Base-by-base conservation (phyloP, 805 yeast genomes). In the Spathaspora gorwiae region DNA sequence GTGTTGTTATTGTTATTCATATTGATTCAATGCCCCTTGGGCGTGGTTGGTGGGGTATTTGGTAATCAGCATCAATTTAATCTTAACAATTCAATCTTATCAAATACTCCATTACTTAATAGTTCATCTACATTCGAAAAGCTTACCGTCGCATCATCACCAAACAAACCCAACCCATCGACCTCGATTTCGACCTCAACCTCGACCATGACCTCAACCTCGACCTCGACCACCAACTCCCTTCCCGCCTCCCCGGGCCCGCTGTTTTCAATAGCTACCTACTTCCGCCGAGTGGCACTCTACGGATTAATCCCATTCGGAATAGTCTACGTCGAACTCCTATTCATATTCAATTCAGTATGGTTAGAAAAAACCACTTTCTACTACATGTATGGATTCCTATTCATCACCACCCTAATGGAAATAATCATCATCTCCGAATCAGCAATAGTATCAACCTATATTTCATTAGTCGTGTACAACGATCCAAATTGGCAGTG, bases 301-400 rank as follows among this genome's bases (percentile, higher is more conserved):
- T 83, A 84, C 54, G 96, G 96, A 2, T 41, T 83, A 15, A 73
- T 86, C 40, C 95, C 96, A 32, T 89, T 87, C 58, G 81, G 84
- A 13, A 81, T 88, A 10, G 81, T 87, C n/a, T 84, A 83, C 57
- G 89, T 86, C 45, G 96, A 89, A 57, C 67, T 89, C 47, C 65
- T 81, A 45, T 84, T 81, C 60, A 75, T 87, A 27, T 81, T 85
- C 67, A 80, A 86, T 60, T 79, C 90, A 1, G 70, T 87, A 9
- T 87, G 95, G 92, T 68, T 83, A 47, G 90, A 86, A 55, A 84
- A 84, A 61, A 79, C 90, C 0, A 79, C 90, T 2, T 86, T 81
- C 56, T 86, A 85, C 62, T 85, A 82, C 68, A 78, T 82, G 77
- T 88, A 85, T 62, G 94, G 95, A 2, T 88, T 87, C 57, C 66